Base-by-base conservation (phyloP, 768 basidiomycete genomes). In the Rhizopogon sp. region DNA sequence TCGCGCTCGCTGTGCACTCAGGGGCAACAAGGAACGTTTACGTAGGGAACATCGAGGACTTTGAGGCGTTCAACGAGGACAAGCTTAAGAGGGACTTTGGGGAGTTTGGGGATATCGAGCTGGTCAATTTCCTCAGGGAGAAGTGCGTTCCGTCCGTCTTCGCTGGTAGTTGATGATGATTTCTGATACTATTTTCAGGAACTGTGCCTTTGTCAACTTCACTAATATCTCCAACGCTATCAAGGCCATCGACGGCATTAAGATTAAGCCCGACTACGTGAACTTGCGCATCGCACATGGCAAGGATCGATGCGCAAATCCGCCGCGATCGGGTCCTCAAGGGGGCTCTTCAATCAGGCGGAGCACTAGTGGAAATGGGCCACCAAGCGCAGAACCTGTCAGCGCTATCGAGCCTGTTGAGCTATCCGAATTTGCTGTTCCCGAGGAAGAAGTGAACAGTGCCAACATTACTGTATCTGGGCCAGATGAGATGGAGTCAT, bases 21-120 rank as follows among this genome's bases (percentile, higher is more conserved):
- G 97, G 97, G 17, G 93, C 96, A 1, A 97, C 93, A 13, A 81
- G 97, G 55, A 99, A 98, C 66, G 95, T 99, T 49, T 99, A 98
- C 71, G 84, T 98, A 47, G 95, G 95, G 6, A 91, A 89, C 64
- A 86, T 99, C 43, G 92, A 95, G 64, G 96, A 99, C 76, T 97
- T 94, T 65, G 96, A 97, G 60, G 76, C 81, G 10, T 97, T 93
- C 76, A 87, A 76, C 29, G 93, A 96, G 53, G 96, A 96, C 56
- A 86, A 85, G 66, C 79, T 99, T 45, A 89, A 90, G 72, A 76
- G 85, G 49, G 97, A 99, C 74, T 98, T 98, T 74, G 88, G 87
- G 49, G 94, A 94, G 74, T 98, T 82, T 70, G 96, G 96, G 20
- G 96, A 98, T 57, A 94, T 98, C 60, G 96, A 98, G 74, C 82